Evolutionary conservation across 1,284 basidiomycete species (phyloP).

Genomic region (Microbotryum silenes-acaulis): DNA sequence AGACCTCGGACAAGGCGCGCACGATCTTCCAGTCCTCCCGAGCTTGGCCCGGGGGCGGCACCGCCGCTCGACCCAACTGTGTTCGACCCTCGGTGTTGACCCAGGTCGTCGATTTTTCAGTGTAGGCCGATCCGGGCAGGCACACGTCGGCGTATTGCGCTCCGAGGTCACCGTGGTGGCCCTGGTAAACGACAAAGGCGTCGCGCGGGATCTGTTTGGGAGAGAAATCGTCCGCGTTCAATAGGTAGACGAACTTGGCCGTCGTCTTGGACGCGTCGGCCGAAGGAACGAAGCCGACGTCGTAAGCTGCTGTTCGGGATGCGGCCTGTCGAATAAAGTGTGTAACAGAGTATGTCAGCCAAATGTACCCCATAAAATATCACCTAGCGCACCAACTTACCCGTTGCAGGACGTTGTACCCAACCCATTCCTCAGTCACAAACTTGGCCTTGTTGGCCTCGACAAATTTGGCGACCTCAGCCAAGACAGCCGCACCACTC

Average conservation of each 20-base stretch:
- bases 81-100: conserved; percentile 94
- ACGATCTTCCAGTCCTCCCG: conserved; percentile 99
- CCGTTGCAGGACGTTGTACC: conserved; percentile 86
- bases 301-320: conserved; percentile 90
- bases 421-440: conserved; percentile 87
- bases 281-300: conserved; percentile 84
- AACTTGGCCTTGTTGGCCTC: conserved; percentile 67
- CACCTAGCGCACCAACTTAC: conserved; percentile 45
- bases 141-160: conserved; percentile 95
- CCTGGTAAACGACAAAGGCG: conserved; percentile 98
- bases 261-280: conserved; percentile 63
- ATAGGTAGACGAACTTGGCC: conserved; percentile 94
- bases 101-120: conserved; percentile 91
- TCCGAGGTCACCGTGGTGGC: conserved; percentile 95
- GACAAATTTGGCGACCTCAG: conserved; percentile 70
- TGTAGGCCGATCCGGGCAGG: conserved; percentile 88
- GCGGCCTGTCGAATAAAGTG: conserved; percentile 50
- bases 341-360: neutral
- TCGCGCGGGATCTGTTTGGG: conserved; percentile 83
- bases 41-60: conserved; percentile 87
- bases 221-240: conserved; percentile 92
- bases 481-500: conserved; percentile 73
- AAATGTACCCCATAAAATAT: neutral
- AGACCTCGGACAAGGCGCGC: conserved; percentile 84
- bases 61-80: conserved; percentile 85